phyloP scores from a whole-genome alignment of 257 asterid genomes.

The Verbascum thapsus region DNA sequence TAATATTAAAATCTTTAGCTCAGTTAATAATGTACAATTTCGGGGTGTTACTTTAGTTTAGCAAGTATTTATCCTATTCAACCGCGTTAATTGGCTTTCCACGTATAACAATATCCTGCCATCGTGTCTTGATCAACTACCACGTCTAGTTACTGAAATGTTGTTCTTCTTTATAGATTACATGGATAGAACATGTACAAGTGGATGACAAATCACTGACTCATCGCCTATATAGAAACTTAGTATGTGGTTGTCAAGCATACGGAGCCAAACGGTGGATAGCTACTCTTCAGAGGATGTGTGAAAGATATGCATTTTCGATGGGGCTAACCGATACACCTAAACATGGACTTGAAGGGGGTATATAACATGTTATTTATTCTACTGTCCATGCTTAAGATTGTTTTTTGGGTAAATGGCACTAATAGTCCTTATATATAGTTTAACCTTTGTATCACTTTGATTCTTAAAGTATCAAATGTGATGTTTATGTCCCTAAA shows the following conservation, averaged over 20 bases:
- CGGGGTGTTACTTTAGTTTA: background rate
- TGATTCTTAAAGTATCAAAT: no score
- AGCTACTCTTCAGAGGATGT: slow-evolving; percentile 57
- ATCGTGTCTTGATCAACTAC: background rate
- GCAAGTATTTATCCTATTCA: background rate
- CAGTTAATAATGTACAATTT: background rate
- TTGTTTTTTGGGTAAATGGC: no score
- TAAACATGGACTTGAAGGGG: slow-evolving; percentile 52
- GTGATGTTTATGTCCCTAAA: no score
- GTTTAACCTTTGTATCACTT: background rate
- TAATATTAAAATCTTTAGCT: background rate
- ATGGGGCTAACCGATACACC: slow-evolving; percentile 35
- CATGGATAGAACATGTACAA: slow-evolving; percentile 87
- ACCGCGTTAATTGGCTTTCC: background rate
- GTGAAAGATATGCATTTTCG: slow-evolving; percentile 56
- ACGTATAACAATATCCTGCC: no score
- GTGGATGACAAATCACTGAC: slow-evolving; percentile 62
- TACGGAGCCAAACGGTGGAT: slow-evolving; percentile 83
- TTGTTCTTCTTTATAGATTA: slow-evolving; percentile 45
- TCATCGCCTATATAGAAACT: slow-evolving; percentile 58
- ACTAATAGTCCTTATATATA: no score
- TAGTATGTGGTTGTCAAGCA: slow-evolving; percentile 53
- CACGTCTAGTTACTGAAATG: background rate
- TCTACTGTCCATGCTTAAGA: background rate
- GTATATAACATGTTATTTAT: slow-evolving; percentile 31